Evolutionary conservation across 1,139 yeast species (phyloP).

Genomic region (Yamadazyma taylorii): DNA sequence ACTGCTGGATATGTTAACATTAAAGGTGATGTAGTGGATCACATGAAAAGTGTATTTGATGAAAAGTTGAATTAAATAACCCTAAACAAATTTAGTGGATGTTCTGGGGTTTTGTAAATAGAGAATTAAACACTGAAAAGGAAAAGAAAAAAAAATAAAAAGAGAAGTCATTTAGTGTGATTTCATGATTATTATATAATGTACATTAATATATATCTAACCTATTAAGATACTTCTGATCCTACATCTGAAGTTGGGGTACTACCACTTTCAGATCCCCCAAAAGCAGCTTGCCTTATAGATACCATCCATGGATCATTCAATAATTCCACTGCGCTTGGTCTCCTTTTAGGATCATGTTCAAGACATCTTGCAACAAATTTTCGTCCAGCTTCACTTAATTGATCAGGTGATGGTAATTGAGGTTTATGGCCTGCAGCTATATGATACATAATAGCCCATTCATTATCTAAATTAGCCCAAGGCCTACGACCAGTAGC

Average conservation of each 20-base stretch:
- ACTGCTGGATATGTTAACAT: slow-evolving; percentile 46
- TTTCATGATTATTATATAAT: background rate
- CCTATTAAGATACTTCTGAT: slow-evolving; percentile 4
- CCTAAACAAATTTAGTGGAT: too few relatives aligned
- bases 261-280: slow-evolving; percentile 34
- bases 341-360: slow-evolving; percentile 77
- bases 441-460: slow-evolving; percentile 98
- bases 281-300: slow-evolving; percentile 71
- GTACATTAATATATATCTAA: background rate
- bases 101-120: slow-evolving; percentile 7
- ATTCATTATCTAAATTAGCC: slow-evolving; percentile 93
- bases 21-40: slow-evolving; percentile 57
- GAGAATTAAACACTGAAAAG: background rate
- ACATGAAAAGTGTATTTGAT: slow-evolving; percentile 39
- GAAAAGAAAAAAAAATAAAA: too few relatives aligned
- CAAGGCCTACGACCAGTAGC: slow-evolving; percentile 82
- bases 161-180: too few relatives aligned
- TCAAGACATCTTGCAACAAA: slow-evolving; percentile 78
- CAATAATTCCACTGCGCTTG: slow-evolving; percentile 80
- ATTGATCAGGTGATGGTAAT: slow-evolving; percentile 75
- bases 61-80: slow-evolving; percentile 14
- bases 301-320: slow-evolving; percentile 89
- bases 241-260: slow-evolving; percentile 42
- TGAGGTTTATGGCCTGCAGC: slow-evolving; percentile 95
- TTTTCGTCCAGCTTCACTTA: slow-evolving; percentile 68